Conservation (phyloP, 495 filamentous ascomycete genomes). For the Tuber calosporum region DNA sequence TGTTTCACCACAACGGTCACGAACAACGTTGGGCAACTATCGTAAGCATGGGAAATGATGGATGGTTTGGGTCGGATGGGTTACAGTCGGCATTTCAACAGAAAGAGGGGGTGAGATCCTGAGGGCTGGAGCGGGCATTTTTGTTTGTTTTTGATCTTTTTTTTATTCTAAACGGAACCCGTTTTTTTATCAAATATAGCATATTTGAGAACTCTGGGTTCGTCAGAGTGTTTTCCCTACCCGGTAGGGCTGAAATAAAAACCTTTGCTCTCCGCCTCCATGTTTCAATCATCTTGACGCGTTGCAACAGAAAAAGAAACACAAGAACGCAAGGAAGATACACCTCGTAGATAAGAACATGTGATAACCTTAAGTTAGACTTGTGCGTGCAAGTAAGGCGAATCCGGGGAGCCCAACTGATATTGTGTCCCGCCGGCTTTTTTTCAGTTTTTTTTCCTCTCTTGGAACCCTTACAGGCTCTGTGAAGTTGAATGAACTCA, state of each 20-base stretch:
- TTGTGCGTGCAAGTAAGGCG: not conserved
- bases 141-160: not conserved
- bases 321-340: not conserved
- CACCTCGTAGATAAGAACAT: not conserved
- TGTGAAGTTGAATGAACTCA: not conserved
- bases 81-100: not conserved
- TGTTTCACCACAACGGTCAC: not conserved
- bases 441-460: too few relatives aligned
- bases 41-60: not conserved
- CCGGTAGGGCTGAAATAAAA: conserved; percentile 1
- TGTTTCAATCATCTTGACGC: not conserved
- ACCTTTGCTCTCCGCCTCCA: not conserved
- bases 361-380: not conserved
- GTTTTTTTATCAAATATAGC: not conserved
- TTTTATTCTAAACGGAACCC: not conserved
- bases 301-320: not conserved
- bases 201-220: not conserved
- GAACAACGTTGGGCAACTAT: not conserved
- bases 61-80: not conserved
- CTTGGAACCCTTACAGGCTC: not conserved
- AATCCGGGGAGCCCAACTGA: not conserved
- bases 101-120: not conserved
- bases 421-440: not conserved
- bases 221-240: not conserved
- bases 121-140: not conserved